A percentile compares a stretch with the other conserved stretches of the same genome.
These are phyloP conservation scores for Neonectria ditissima DNA, from an alignment of 2,329 filamentous ascomycete species.

Conservation along the genomic window DNA sequence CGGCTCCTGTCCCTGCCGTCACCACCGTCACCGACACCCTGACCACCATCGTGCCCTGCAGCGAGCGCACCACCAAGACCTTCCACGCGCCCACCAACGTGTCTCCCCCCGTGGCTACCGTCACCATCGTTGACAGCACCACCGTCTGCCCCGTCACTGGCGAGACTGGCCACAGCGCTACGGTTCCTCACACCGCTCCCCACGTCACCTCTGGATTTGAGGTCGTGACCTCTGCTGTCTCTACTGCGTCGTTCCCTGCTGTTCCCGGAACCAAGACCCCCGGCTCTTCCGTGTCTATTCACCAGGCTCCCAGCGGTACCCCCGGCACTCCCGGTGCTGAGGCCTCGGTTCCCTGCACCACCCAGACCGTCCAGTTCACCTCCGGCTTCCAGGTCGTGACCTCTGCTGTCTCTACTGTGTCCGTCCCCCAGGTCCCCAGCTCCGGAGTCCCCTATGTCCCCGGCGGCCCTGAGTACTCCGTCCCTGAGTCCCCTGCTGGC, in stretches of 20 bases:
- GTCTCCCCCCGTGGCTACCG: constrained; percentile 31
- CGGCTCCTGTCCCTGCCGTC: constrained; percentile 25
- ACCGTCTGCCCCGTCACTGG: constrained; percentile 33
- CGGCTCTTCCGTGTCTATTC: background rate
- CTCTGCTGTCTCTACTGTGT: background rate
- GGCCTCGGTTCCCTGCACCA: constrained; percentile 9
- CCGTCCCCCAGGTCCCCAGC: background rate
- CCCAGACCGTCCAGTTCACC: constrained; percentile 17
- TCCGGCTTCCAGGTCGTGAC: constrained; percentile 11
- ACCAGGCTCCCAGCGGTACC: background rate
- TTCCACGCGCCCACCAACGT: constrained; percentile 39
- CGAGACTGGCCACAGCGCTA: constrained; percentile 18
- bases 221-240: background rate
- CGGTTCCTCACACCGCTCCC: background rate
- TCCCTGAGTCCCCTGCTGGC: constrained; percentile 17
- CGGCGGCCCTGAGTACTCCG: background rate
- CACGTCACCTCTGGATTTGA: constrained; percentile 15
- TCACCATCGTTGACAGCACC: constrained; percentile 40
- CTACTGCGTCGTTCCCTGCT: too few species aligned
- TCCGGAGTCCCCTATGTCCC: too few species aligned
- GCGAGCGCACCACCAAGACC: constrained; percentile 40
- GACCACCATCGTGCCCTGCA: constrained; percentile 42
- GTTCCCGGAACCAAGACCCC: too few species aligned
- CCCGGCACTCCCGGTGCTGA: background rate
- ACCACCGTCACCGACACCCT: constrained; percentile 43